Evolutionary conservation across 2,329 filamentous ascomycete genomes (phyloP), one percentile per base, ranked within the genome.

Genomic region (Xylariaceae sp.): DNA sequence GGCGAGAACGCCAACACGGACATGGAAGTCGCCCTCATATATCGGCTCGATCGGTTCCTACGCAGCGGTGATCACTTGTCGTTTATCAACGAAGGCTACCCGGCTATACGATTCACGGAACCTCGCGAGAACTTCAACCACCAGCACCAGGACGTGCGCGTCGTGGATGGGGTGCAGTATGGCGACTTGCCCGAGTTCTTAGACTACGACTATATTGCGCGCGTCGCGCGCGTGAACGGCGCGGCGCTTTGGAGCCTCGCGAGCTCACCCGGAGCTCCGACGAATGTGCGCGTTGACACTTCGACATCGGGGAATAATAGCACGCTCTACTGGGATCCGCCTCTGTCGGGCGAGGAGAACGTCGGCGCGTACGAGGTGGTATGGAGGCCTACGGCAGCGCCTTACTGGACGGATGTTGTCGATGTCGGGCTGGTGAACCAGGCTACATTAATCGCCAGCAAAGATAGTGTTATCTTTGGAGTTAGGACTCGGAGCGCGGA

Each of bases 381-480:
- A 0, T 83, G 78, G 78, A 69, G 80, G 53, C 64, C 76, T 2
- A 79, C 75, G 4, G 73, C 72, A 11, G 73, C 76, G 37, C 73
- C 76, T 46, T 71, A 78, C 48, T 81, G 77, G 78, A 77, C 76
- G 42, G 71, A 76, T 54, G 67, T 71, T 29, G 55, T 78, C 1
- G 70, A 75, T 62, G 78, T 83, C 3, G 79, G 79, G 0, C 70
- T 74, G 29, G 74, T 74, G 3, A 70, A 70, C 0, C 70, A 64
- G 41, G 75, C 72, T 3, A 77, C 72, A 4, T 66, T 84, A 12
- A 65, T 72, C 1, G 63, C 83, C 58, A 78, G 74, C 53, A 82
- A 82, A 67, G 80, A 84, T 57, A 80, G 81, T 67, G 76, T 80
- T 9, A 74, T 80, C 29, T 81, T 83, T 67, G 80, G 81, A 0